Percentiles rank a stretch among this genome's conserved stretches.
Evolutionary conservation across 2,329 filamentous ascomycete species (phyloP).

Genomic region (Botryotinia narcissicola): DNA sequence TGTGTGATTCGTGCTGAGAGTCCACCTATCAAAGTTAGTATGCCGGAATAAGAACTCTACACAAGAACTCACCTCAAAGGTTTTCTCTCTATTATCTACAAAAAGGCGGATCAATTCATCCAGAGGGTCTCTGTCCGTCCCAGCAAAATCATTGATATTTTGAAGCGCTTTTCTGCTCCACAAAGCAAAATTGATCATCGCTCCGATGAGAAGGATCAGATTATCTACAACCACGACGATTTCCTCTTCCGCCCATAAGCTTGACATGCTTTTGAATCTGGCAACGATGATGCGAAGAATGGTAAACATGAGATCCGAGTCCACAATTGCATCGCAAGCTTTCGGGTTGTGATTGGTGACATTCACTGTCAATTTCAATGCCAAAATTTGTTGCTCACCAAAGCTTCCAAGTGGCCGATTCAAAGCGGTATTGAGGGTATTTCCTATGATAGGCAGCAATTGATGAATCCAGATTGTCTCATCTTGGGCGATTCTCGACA

Average conservation of each 20-base stretch:
- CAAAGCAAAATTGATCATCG: slow-evolving; percentile 85
- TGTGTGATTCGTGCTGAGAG: slow-evolving; percentile 70
- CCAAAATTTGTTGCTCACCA: slow-evolving; percentile 37
- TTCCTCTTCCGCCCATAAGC: slow-evolving; percentile 49
- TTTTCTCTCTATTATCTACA: slow-evolving; percentile 61
- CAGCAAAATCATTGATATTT: slow-evolving; percentile 44
- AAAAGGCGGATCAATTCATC: slow-evolving; percentile 63
- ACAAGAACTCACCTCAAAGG: slow-evolving; percentile 60
- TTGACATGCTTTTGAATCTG: slow-evolving; percentile 49
- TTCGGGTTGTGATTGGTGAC: slow-evolving; percentile 76
- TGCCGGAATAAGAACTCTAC: background rate
- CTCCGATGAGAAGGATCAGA: slow-evolving; percentile 74
- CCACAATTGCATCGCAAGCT: slow-evolving; percentile 67
- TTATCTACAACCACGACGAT: slow-evolving; percentile 60
- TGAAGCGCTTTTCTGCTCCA: slow-evolving; percentile 63
- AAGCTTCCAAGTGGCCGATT: slow-evolving; percentile 41
- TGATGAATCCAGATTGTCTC: slow-evolving; percentile 47
- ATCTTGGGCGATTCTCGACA: slow-evolving; percentile 46
- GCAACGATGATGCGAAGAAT: slow-evolving; percentile 51
- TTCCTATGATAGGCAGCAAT: slow-evolving; percentile 53
- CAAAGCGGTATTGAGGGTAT: slow-evolving; percentile 44
- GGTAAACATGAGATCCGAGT: slow-evolving; percentile 52
- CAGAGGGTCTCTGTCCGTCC: slow-evolving; percentile 47
- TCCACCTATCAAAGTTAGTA: slow-evolving; percentile 52
- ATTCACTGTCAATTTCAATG: slow-evolving; percentile 73